Evolutionary conservation across 2,329 filamentous ascomycete genomes (phyloP).

Genomic region (Fusarium verrucosum): DNA sequence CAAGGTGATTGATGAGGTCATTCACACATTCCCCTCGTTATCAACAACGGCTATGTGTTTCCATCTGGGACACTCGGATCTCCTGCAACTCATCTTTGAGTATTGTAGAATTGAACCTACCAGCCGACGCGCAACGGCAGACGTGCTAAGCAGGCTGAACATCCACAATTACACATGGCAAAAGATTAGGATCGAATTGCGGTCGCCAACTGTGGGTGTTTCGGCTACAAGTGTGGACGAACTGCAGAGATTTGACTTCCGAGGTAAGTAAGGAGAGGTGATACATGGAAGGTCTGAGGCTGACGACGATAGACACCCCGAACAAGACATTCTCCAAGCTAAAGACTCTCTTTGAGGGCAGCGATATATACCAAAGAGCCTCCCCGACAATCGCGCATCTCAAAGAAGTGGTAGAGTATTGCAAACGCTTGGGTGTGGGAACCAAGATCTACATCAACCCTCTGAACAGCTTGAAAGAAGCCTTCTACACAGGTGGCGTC

Average conservation of each 20-base stretch:
- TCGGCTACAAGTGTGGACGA: conserved; percentile 92
- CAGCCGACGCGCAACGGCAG: conserved; percentile 77
- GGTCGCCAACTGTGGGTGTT: conserved; percentile 81
- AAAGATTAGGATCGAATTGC: conserved; percentile 82
- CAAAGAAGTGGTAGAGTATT: conserved; percentile 78
- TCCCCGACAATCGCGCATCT: conserved; percentile 82
- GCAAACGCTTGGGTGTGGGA: conserved; percentile 76
- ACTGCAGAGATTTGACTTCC: conserved; percentile 88
- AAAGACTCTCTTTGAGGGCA: conserved; percentile 68
- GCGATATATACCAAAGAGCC: conserved; percentile 76
- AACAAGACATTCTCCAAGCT: conserved; percentile 67
- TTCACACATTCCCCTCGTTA: conserved; percentile 80
- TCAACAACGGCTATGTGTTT: conserved; percentile 81
- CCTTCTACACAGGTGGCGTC: conserved; percentile 85
- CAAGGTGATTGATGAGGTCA: conserved; percentile 92
- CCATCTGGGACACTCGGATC: conserved; percentile 86
- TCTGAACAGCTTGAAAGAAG: conserved; percentile 87
- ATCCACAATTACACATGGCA: conserved; percentile 82
- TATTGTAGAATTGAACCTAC: conserved; percentile 80
- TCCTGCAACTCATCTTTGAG: conserved; percentile 89
- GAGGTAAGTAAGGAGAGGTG: conserved; percentile 62
- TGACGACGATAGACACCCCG: conserved; percentile 57
- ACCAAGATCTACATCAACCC: conserved; percentile 86
- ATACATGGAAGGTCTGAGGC: neutral
- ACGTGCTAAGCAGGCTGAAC: conserved; percentile 87